Percentiles rank a stretch among this genome's conserved stretches.
phyloP scores from a whole-genome alignment of 768 basidiomycete species.

The Lyophyllum decastes region DNA sequence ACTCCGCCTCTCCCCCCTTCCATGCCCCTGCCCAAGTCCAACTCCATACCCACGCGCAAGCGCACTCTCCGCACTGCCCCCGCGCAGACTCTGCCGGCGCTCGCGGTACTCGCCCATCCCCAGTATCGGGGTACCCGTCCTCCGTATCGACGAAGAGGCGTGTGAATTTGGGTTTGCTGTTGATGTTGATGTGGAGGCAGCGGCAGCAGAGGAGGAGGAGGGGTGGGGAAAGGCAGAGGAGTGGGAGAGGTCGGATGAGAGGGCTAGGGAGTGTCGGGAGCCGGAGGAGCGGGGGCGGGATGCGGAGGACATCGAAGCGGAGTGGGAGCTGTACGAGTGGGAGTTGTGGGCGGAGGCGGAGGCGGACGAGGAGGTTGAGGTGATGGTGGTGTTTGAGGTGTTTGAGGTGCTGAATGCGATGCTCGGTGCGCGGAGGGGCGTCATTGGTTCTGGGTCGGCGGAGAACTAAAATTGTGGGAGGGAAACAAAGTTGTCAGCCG shows the following conservation, averaged over 20 bases:
- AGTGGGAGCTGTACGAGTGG: not conserved
- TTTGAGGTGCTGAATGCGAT: slow-evolving; percentile 9
- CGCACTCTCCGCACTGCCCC: slow-evolving; percentile 73
- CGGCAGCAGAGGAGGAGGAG: not conserved
- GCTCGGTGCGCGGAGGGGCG: slow-evolving; percentile 9
- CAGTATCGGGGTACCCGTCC: slow-evolving; percentile 11
- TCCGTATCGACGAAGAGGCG: not conserved
- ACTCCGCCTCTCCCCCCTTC: slow-evolving; percentile 43
- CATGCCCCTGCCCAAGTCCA: slow-evolving; percentile 16
- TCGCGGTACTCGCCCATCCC: slow-evolving; percentile 35
- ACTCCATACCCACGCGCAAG: slow-evolving; percentile 25
- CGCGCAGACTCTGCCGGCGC: slow-evolving; percentile 55
- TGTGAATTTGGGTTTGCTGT: too few species aligned
- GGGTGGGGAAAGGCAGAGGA: not conserved
- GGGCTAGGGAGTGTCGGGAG: slow-evolving; percentile 31
- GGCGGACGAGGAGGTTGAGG: not conserved
- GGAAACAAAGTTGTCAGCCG: not conserved
- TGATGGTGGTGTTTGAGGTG: slow-evolving; percentile 5
- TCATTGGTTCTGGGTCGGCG: slow-evolving; percentile 17
- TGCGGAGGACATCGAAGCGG: not conserved
- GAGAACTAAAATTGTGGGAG: not conserved
- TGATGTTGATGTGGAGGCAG: too few species aligned
- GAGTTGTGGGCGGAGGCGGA: not conserved
- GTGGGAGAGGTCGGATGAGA: not conserved
- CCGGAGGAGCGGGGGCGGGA: slow-evolving; percentile 42